Evolutionary conservation across 208 protist species (phyloP).

Genomic region (Acanthamoeba healyi): DNA sequence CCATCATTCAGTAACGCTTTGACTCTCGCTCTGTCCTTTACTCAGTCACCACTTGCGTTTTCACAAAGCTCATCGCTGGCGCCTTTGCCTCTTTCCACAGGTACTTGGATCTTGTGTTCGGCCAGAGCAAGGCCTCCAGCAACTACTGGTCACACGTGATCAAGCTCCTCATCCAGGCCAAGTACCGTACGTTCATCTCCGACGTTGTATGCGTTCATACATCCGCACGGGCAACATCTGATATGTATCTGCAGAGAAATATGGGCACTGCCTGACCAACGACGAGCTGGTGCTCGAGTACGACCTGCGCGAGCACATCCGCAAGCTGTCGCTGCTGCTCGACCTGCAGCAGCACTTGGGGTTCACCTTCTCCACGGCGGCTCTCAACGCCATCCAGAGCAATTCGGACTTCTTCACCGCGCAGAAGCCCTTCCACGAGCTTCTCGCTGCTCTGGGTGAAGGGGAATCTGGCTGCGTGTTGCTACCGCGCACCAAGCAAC

Average conservation of each 20-base stretch:
- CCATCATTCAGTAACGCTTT: slow-evolving; percentile 6
- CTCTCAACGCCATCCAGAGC: slow-evolving; percentile 2
- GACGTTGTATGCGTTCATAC: neutral
- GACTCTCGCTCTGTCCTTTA: no score
- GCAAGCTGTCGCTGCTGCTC: slow-evolving; percentile 32
- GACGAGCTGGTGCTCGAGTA: neutral
- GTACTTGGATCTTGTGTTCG: slow-evolving; percentile 8
- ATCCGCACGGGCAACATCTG: neutral
- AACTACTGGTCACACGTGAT: slow-evolving; percentile 7
- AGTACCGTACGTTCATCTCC: neutral
- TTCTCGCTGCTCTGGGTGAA: neutral
- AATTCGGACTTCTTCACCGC: neutral
- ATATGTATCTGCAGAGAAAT: no score
- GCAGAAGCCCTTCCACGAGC: slow-evolving; percentile 18
- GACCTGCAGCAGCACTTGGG: slow-evolving; percentile 38
- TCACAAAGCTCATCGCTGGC: no score
- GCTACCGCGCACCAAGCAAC: neutral
- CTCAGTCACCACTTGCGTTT: neutral
- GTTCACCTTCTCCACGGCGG: slow-evolving; percentile 19
- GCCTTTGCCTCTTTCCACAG: neutral
- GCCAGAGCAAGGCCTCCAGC: neutral
- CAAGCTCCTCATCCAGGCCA: slow-evolving; percentile 45
- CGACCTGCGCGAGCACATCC: slow-evolving; percentile 17
- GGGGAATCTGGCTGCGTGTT: neutral
- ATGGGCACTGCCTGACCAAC: neutral